phyloP scores from a whole-genome alignment of 192 early-diverging fungal species.

The Linnemannia hyalina region DNA sequence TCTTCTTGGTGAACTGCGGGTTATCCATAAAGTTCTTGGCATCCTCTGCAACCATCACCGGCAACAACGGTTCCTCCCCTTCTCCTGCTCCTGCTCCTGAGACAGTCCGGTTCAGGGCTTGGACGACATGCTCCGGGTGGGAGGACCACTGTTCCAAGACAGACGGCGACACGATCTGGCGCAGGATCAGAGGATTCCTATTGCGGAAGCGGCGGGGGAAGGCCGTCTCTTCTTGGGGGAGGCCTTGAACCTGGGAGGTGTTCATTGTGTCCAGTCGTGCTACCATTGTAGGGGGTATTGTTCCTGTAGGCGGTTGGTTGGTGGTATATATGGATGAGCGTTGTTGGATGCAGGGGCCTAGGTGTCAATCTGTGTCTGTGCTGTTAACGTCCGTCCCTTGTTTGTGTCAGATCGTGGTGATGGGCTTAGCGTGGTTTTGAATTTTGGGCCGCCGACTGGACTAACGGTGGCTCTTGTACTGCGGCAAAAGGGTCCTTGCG shows the following conservation, averaged over 20 bases:
- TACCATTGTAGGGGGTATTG: neutral
- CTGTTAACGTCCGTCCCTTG: no score
- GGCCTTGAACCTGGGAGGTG: slow-evolving; percentile 11
- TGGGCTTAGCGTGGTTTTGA: no score
- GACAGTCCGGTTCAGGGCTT: slow-evolving; percentile 21
- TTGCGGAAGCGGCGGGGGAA: slow-evolving; percentile 47
- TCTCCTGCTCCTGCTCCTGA: slow-evolving; percentile 1
- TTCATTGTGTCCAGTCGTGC: neutral
- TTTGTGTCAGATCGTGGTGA: no score
- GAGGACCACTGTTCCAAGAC: slow-evolving; percentile 35
- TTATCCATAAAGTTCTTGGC: slow-evolving; percentile 61
- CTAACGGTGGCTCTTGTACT: no score
- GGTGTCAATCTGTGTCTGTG: no score
- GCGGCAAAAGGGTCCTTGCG: no score
- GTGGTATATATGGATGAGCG: no score
- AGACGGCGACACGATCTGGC: slow-evolving; percentile 25
- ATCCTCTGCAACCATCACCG: slow-evolving; percentile 59
- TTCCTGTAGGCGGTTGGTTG: neutral
- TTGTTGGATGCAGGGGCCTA: no score
- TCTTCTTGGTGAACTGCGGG: slow-evolving; percentile 46
- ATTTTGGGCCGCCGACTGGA: no score
- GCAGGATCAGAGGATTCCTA: slow-evolving; percentile 36
- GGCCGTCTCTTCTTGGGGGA: slow-evolving; percentile 20
- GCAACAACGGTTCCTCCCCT: neutral
- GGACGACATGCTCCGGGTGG: slow-evolving; percentile 30